Evolutionary conservation across 306 rosid species (phyloP).

Genomic region (Erythrophleum fordii): DNA sequence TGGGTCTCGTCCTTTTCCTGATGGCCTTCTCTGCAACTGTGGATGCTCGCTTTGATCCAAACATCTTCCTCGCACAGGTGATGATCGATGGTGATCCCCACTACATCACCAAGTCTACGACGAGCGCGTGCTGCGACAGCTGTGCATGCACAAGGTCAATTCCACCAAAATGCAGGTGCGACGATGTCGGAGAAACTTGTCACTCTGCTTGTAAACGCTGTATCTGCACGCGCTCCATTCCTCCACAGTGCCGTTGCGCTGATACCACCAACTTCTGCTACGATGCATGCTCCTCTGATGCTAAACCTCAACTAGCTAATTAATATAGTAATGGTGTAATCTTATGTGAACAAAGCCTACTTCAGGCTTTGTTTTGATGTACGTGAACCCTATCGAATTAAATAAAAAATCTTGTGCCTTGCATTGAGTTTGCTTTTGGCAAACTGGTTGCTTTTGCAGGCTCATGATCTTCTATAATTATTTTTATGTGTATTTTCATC

Average conservation of each 20-base stretch:
- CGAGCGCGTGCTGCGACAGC: constrained; percentile 10
- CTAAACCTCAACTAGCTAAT: too few relatives aligned
- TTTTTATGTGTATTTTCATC: too few relatives aligned
- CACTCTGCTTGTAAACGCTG: not conserved
- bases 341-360: not conserved
- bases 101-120: not conserved
- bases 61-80: not conserved
- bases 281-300: not conserved
- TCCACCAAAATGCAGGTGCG: not conserved
- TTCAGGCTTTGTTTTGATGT: not conserved
- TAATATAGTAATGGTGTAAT: too few relatives aligned
- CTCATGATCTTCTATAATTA: too few relatives aligned
- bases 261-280: not conserved
- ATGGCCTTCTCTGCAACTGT: not conserved
- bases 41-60: not conserved
- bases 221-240: not conserved
- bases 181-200: not conserved
- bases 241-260: not conserved
- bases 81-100: not conserved
- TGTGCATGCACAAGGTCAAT: constrained; percentile 21
- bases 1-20: not conserved
- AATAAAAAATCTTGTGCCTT: too few relatives aligned
- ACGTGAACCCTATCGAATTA: not conserved
- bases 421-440: too few relatives aligned
- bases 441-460: too few relatives aligned